Conservation (phyloP, 1,284 basidiomycete genomes). For the Fistulinella cinereoalba region DNA sequence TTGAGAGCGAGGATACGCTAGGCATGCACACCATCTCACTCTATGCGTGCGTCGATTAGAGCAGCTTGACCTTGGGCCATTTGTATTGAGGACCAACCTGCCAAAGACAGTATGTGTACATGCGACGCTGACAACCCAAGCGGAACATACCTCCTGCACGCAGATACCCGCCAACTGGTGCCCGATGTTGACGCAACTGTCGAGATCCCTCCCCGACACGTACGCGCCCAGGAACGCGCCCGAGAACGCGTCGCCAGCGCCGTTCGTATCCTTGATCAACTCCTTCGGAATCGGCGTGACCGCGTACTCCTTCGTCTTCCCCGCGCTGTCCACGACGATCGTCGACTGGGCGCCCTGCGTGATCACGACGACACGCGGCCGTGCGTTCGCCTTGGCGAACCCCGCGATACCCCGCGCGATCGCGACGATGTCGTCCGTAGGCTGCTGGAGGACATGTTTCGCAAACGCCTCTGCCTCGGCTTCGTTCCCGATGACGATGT, state of each 20-base stretch:
- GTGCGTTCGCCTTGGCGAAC: constrained; percentile 70
- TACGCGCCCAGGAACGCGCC: constrained; percentile 93
- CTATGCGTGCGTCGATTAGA: constrained; percentile 40
- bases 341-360: constrained; percentile 89
- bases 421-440: no score
- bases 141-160: constrained; percentile 70
- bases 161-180: constrained; percentile 91
- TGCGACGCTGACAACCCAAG: not conserved
- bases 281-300: constrained; percentile 64
- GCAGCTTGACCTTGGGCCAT: constrained; percentile 73
- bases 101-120: not conserved
- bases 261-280: constrained; percentile 96
- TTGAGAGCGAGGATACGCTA: constrained; percentile 39
- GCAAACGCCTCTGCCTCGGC: constrained; percentile 91
- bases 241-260: constrained; percentile 99
- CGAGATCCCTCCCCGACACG: constrained; percentile 77
- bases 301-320: constrained; percentile 54
- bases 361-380: constrained; percentile 84
- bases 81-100: constrained; percentile 76
- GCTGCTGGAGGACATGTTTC: constrained; percentile 49
- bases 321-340: constrained; percentile 67
- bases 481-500: constrained; percentile 94
- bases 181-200: constrained; percentile 81
- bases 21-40: not conserved
- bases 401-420: constrained; percentile 75